These are phyloP conservation scores for Talaromyces sp. DNA, from an alignment of 2,329 filamentous ascomycete genomes.

Conservation along the genomic window DNA sequence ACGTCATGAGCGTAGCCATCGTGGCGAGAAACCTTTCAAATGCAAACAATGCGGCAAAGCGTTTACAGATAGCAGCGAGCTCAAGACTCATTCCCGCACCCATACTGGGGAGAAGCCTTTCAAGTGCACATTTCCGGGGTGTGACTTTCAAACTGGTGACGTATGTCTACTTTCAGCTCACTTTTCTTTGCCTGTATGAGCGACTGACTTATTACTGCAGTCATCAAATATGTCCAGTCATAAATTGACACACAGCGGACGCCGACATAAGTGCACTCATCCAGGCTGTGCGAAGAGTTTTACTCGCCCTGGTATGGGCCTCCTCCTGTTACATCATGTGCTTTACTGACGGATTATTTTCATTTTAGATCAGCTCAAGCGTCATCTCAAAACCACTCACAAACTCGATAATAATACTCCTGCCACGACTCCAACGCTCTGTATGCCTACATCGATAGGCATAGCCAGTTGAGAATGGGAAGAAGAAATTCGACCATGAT, in stretches of 20 bases:
- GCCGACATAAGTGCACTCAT: conserved; percentile 40
- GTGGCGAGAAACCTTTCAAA: conserved; percentile 43
- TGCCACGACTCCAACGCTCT: neutral
- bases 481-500: neutral
- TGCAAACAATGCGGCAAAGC: conserved; percentile 41
- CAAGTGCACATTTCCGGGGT: conserved; percentile 42
- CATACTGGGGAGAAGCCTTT: conserved; percentile 45
- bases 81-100: conserved; percentile 44
- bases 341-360: neutral
- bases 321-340: neutral
- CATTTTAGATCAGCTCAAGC: conserved; percentile 19
- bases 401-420: conserved; percentile 9
- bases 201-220: conserved; percentile 22
- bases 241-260: conserved; percentile 42
- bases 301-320: conserved; percentile 40
- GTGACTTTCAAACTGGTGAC: conserved; percentile 43
- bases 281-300: conserved; percentile 43
- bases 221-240: conserved; percentile 47
- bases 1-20: conserved; percentile 43
- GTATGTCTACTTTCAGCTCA: conserved; percentile 26
- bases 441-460: neutral
- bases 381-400: conserved; percentile 20
- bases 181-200: neutral
- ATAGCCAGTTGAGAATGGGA: neutral
- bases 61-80: conserved; percentile 45